These are phyloP conservation scores for Colletotrichum spaethianum DNA, from an alignment of 2,329 filamentous ascomycete species.

Conservation along the genomic window DNA sequence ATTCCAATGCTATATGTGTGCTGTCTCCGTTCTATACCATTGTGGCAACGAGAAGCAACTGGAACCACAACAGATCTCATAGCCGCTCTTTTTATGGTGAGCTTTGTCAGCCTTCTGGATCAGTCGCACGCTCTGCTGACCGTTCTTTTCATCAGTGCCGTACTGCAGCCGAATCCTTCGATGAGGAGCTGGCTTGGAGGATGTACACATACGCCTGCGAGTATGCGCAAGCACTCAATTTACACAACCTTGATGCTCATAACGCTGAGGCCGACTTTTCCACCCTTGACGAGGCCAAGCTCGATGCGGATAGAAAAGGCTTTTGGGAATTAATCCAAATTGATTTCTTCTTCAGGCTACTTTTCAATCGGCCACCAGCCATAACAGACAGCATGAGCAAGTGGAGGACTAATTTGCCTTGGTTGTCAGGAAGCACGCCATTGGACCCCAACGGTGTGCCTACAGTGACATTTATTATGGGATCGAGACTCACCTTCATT, in stretches of 20 bases:
- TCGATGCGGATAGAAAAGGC: conserved; percentile 46
- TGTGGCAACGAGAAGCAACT: conserved; percentile 50
- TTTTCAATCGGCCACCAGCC: conserved; percentile 49
- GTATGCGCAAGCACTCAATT: conserved; percentile 49
- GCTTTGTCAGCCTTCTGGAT: neutral
- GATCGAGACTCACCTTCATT: conserved; percentile 48
- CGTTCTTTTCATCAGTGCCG: conserved; percentile 40
- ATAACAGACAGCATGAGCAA: conserved; percentile 45
- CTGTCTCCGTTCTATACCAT: conserved; percentile 48
- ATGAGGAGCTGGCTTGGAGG: conserved; percentile 50
- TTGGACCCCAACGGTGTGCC: conserved; percentile 43
- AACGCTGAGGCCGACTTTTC: neutral
- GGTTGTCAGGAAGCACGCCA: conserved; percentile 46
- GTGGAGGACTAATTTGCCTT: conserved; percentile 52
- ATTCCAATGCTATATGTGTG: conserved; percentile 44
- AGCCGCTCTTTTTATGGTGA: conserved; percentile 48
- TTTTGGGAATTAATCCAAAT: conserved; percentile 53
- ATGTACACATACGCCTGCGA: conserved; percentile 49
- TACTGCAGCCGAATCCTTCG: conserved; percentile 50
- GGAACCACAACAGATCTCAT: conserved; percentile 50
- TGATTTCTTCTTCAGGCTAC: conserved; percentile 50
- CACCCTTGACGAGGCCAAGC: conserved; percentile 5
- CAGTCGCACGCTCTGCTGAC: fast-evolving
- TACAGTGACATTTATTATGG: conserved; percentile 46
- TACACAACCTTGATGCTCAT: conserved; percentile 49